Evolutionary conservation across 1,139 yeast species (phyloP).

Genomic region (Yamadazyma diddensiae): DNA sequence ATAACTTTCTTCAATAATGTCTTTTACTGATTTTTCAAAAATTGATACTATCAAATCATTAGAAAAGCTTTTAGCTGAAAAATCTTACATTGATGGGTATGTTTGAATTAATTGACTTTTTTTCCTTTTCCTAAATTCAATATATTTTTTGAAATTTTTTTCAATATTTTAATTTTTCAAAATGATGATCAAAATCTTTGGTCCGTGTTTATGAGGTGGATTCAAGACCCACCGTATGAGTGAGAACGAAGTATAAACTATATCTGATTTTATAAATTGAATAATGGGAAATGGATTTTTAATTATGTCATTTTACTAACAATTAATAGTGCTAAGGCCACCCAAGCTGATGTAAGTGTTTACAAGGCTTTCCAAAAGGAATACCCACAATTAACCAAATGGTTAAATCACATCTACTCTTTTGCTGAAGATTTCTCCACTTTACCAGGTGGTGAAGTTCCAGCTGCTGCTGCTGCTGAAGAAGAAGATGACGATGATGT

Average conservation of each 20-base stretch:
- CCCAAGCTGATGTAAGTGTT: slow-evolving; percentile 93
- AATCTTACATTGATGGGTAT: slow-evolving; percentile 94
- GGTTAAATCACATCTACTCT: slow-evolving; percentile 97
- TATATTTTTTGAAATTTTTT: slow-evolving; percentile 1
- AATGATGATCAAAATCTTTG: slow-evolving; percentile 76
- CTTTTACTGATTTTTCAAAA: slow-evolving; percentile 77
- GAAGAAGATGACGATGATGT: slow-evolving; percentile 88
- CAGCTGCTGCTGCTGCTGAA: slow-evolving; percentile 57
- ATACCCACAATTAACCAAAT: slow-evolving; percentile 94
- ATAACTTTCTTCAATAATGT: slow-evolving; percentile 40
- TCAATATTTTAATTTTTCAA: no score
- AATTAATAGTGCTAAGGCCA: slow-evolving; percentile 62
- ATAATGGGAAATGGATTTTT: background rate
- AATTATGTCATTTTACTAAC: slow-evolving; percentile 8
- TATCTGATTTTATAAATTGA: slow-evolving; percentile 24
- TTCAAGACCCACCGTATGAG: slow-evolving; percentile 93
- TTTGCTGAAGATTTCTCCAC: slow-evolving; percentile 77
- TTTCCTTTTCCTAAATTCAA: no score
- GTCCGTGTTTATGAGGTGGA: slow-evolving; percentile 95
- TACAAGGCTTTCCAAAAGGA: slow-evolving; percentile 93
- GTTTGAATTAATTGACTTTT: no score
- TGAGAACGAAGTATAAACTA: slow-evolving; percentile 57
- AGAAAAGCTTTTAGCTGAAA: slow-evolving; percentile 84
- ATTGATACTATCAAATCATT: slow-evolving; percentile 80
- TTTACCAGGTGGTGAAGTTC: slow-evolving; percentile 76